Percentiles rank a stretch among this genome's conserved stretches.
Conservation (phyloP, 2,329 filamentous ascomycete genomes). For the Talaromyces sp. region DNA sequence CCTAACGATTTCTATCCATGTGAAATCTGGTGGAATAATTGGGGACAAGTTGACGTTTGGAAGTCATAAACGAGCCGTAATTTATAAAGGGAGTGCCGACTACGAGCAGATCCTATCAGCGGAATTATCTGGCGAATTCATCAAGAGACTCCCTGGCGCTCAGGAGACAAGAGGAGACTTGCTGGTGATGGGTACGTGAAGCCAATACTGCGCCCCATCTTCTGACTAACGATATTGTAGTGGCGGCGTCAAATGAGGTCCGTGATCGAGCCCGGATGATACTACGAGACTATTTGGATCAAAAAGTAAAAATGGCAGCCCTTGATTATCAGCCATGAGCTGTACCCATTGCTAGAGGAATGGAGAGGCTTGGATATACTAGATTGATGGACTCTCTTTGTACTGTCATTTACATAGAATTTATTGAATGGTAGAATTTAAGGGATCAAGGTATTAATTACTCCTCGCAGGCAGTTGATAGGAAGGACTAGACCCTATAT, state of each 20-base stretch:
- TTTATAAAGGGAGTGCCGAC: slow-evolving; percentile 18
- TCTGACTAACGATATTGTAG: not conserved
- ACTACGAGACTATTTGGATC: not conserved
- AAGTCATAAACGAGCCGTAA: slow-evolving; percentile 15
- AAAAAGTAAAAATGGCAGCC: not conserved
- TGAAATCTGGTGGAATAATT: slow-evolving; percentile 13
- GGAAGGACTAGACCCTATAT: no score
- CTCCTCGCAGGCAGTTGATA: no score
- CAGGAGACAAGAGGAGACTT: not conserved
- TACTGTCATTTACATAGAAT: no score
- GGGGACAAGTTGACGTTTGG: slow-evolving; percentile 14
- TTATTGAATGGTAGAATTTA: no score
- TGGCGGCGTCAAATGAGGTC: not conserved
- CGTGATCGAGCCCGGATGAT: not conserved
- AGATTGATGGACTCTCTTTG: no score
- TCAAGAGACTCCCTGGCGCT: slow-evolving; percentile 12
- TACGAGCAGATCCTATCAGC: slow-evolving; percentile 16
- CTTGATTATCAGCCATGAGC: not conserved
- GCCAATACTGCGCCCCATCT: not conserved
- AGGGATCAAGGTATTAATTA: no score
- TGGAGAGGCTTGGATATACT: no score
- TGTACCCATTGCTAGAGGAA: no score
- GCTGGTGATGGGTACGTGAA: slow-evolving; percentile 17
- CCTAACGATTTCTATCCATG: slow-evolving; percentile 21
- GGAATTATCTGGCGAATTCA: slow-evolving; percentile 17